Percentiles rank a stretch among this genome's conserved stretches.
Evolutionary conservation across 2,329 filamentous ascomycete genomes (phyloP).

Genomic region (Colletotrichum liriopes): DNA sequence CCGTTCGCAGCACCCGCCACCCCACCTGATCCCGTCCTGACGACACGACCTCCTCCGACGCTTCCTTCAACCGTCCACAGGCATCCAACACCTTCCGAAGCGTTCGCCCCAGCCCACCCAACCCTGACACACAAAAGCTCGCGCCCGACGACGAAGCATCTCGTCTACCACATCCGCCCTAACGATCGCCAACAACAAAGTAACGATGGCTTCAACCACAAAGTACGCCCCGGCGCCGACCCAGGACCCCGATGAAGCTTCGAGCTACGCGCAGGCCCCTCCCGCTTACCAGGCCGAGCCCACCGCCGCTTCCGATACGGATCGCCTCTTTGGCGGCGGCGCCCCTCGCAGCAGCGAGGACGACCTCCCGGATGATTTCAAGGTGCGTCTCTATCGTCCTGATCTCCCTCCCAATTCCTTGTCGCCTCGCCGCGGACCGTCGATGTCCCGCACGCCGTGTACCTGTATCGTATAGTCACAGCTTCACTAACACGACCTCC

Average conservation of each 20-base stretch:
- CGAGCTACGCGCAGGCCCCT: conserved; percentile 80
- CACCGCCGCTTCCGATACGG: conserved; percentile 66
- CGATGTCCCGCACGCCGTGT: background rate
- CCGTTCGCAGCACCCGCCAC: conserved; percentile 33
- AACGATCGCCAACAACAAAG: background rate
- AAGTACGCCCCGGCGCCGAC: conserved; percentile 89
- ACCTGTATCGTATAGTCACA: background rate
- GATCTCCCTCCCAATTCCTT: background rate
- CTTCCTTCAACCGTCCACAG: conserved; percentile 5
- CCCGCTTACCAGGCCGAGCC: conserved; percentile 79
- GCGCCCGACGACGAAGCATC: background rate
- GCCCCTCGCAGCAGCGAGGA: conserved; percentile 86
- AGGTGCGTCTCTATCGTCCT: conserved; percentile 66
- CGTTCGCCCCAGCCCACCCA: background rate
- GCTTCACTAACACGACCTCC: conserved; percentile 34
- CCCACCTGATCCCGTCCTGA: conserved; percentile 40
- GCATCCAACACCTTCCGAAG: conserved; percentile 39
- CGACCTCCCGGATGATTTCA: conserved; percentile 97
- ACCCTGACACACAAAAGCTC: background rate
- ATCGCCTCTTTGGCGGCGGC: conserved; percentile 75
- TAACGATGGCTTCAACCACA: conserved; percentile 78
- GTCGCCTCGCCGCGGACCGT: background rate
- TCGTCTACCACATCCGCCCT: background rate
- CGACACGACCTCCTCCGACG: conserved; percentile 30
- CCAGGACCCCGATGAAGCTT: conserved; percentile 87